Base-by-base conservation (phyloP, 2,329 filamentous ascomycete species). In the Cladosporium velox region DNA sequence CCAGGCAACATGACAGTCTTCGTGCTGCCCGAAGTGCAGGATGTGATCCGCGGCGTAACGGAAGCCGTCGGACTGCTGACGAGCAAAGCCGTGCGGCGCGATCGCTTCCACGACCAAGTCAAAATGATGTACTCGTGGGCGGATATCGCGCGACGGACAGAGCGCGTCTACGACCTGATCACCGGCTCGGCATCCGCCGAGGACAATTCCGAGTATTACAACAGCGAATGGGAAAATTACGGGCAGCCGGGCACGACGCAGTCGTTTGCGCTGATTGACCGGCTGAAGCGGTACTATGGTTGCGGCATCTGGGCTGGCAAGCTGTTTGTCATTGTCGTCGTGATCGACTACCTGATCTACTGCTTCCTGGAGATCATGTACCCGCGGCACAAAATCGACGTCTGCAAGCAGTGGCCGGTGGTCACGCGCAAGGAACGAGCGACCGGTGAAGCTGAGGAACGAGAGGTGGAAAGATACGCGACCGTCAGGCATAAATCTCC, bases 111-210 rank as follows among this genome's bases (percentile, higher is more conserved):
- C 77, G 94, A 97, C 71, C 91, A 98, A 78, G 95, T 99, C 69
- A 93, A 94, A 78, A 91, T 91, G 82, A 98, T 98, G 95, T 99
- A 99, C 80, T 96, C 92, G 1, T 99, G 95, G 95, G 91, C 91
- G 32, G 94, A 99, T 77, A 94, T 99, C 32, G 95, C 95, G 15
- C 87, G 91, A 72, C 90, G 95, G 65, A 98, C 95, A 0, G 95
- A 99, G 79, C 87, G 94, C 34, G 95, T 99, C 0, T 99, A 99
- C 78, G 89, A 96, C 76, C 92, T 95, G 58, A 96, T 99, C 71
- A 92, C 89, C 2, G 93, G 93, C 8, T 88, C 88, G n/a, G 88
- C 96, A 63, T 88, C 87, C 70, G 75, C 74, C 3, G 59, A 69
- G 8, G 75, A 76, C 62, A 92, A 96, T 72, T 89, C 91, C 64